Percentiles rank a stretch among this genome's conserved stretches.
phyloP scores from a whole-genome alignment of 768 basidiomycete genomes.

The Psilocybe cyanescens region DNA sequence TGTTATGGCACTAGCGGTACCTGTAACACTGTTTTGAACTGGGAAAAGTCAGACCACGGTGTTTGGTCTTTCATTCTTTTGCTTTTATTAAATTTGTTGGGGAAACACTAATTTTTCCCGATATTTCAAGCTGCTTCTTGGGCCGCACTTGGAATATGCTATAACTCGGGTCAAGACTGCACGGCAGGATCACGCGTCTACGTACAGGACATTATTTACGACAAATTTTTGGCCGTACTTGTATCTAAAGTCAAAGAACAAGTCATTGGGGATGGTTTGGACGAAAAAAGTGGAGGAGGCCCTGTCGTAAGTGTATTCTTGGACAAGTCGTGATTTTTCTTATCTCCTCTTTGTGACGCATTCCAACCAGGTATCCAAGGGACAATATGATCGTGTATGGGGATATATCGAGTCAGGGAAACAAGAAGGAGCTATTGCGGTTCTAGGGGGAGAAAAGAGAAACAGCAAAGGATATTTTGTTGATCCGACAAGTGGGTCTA shows the following conservation, averaged over 20 bases:
- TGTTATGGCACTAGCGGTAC: background rate
- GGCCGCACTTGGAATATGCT: constrained; percentile 85
- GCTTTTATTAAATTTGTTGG: background rate
- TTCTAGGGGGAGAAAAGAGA: constrained; percentile 82
- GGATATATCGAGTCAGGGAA: constrained; percentile 87
- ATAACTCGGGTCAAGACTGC: constrained; percentile 93
- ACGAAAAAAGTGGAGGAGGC: constrained; percentile 74
- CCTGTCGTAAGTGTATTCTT: constrained; percentile 67
- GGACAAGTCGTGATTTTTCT: background rate
- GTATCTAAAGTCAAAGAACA: constrained; percentile 69
- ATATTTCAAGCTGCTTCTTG: constrained; percentile 72
- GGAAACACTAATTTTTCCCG: background rate
- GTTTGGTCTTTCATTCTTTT: background rate
- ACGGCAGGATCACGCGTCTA: constrained; percentile 91
- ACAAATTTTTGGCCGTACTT: constrained; percentile 75
- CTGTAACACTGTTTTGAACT: background rate
- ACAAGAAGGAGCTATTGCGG: constrained; percentile 76
- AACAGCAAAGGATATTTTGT: constrained; percentile 83
- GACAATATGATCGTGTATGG: constrained; percentile 87
- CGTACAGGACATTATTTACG: constrained; percentile 87
- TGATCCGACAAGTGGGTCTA: constrained; percentile 79
- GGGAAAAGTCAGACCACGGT: no score
- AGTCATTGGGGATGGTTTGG: constrained; percentile 82
- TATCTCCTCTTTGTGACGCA: background rate
- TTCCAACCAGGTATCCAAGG: constrained; percentile 70